Base-by-base conservation (phyloP, 2,329 filamentous ascomycete genomes). In the Colletotrichum siamense region DNA sequence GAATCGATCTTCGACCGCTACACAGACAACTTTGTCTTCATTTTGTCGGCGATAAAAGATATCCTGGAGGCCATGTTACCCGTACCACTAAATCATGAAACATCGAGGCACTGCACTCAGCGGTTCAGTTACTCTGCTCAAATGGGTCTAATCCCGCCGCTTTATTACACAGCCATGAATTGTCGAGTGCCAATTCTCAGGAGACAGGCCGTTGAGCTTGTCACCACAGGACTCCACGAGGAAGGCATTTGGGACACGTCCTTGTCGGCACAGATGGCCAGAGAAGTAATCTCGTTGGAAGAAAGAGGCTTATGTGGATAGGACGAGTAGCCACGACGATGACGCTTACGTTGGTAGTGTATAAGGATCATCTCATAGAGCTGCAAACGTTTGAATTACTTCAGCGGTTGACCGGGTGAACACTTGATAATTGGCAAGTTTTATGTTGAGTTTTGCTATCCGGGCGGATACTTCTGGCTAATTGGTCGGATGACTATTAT, bases 61-160 rank as follows among this genome's bases (percentile, higher is more conserved):
- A 62, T 62, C 24, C 5, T 62, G 26, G 28, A 18, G 59, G 59
- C 59, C 59, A 28, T 32, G 59, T 5, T 62, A 26, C 59, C 24
- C 13, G 24, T 3, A 0, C 24, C 18, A 62, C 22, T 15, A 62
- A 0, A 1, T 62, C 22, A 34, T 28, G 18, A 0, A 28, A 5
- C 59, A 28, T 24, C 59, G 2, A 28, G 1, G 3, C 28, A 62
- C 28, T 34, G 59, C 4, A 26, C 28, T 5, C 18, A 62, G 59
- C 13, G 59, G 5, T 62, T 62, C 16, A 62, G 59, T 2, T 62
- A 16, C 26, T 26, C 28, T 24, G 59, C 59, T 28, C 22, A 62
- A 15, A 62, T 62, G 59, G 59, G 28, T 13, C 59, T 62, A 5
- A 62, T 62, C 6, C 59, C 59, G 4, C 59, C 59, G 8, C 28